These are phyloP conservation scores for Eutrema japonicum DNA, from an alignment of 345 rosid species.

Conservation along the genomic window DNA sequence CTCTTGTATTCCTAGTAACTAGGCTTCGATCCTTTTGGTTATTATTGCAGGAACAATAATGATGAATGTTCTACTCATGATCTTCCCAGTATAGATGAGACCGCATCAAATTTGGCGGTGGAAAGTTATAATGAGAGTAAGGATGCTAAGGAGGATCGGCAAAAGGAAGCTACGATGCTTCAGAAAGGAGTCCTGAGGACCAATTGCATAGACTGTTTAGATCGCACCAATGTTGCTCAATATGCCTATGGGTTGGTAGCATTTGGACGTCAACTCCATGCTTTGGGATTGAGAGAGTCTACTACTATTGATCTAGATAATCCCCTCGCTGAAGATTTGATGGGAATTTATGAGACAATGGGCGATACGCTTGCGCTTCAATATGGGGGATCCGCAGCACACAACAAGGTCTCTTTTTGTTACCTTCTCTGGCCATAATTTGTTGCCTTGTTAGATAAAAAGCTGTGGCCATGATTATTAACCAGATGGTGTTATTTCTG, in stretches of 20 bases:
- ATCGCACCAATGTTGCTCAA: conserved; percentile 98
- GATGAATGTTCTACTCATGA: conserved; percentile 39
- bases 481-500: conserved; percentile 23
- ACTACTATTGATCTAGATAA: conserved; percentile 64
- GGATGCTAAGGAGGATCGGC: conserved; percentile 39
- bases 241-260: conserved; percentile 87
- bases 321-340: conserved; percentile 78
- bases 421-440: conserved; percentile 10
- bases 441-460: conserved; percentile 21
- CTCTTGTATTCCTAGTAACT: conserved; percentile 27
- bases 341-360: conserved; percentile 85
- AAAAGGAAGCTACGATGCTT: conserved; percentile 50
- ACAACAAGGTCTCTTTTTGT: conserved; percentile 71
- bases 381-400: conserved; percentile 99
- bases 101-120: conserved; percentile 39
- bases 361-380: conserved; percentile 96
- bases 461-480: background rate
- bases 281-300: conserved; percentile 55
- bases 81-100: conserved; percentile 41
- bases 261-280: conserved; percentile 79
- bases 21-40: conserved; percentile 31
- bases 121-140: conserved; percentile 40
- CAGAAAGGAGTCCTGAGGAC: conserved; percentile 92
- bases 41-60: conserved; percentile 52
- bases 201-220: conserved; percentile 96